A percentile compares a stretch with the other conserved stretches of the same genome.
These are phyloP conservation scores for Pleurotus tuoliensis DNA, from an alignment of 768 basidiomycete genomes.

Conservation along the genomic window DNA sequence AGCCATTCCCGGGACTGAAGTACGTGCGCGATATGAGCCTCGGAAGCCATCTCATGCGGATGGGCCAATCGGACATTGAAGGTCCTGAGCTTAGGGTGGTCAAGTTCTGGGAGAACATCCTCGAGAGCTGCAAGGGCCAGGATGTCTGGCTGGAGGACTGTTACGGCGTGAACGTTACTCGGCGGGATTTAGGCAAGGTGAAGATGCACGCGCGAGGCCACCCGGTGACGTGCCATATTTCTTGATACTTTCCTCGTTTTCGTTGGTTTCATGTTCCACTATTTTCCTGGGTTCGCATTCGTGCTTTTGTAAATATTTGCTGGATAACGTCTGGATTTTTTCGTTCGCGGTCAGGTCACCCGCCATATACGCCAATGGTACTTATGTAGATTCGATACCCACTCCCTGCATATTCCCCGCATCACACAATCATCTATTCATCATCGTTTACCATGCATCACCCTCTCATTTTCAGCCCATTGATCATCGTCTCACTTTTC, in stretches of 20 bases:
- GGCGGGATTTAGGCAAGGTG: constrained; percentile 29
- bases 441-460: neutral
- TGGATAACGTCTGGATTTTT: neutral
- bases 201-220: constrained; percentile 7
- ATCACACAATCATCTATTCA: neutral
- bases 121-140: constrained; percentile 41
- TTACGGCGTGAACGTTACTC: constrained; percentile 53
- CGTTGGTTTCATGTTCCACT: neutral
- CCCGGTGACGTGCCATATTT: neutral
- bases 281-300: neutral
- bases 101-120: constrained; percentile 39
- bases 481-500: neutral
- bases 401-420: neutral
- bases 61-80: constrained; percentile 18
- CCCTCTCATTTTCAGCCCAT: neutral
- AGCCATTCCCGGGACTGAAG: constrained; percentile 59
- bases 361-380: neutral
- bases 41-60: constrained; percentile 52
- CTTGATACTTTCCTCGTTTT: neutral
- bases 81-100: constrained; percentile 29
- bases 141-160: constrained; percentile 67
- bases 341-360: neutral
- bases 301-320: neutral
- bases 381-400: neutral
- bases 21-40: constrained; percentile 65